These are phyloP conservation scores for Tricholoma matsutake DNA, from an alignment of 768 basidiomycete genomes.

Conservation along the genomic window DNA sequence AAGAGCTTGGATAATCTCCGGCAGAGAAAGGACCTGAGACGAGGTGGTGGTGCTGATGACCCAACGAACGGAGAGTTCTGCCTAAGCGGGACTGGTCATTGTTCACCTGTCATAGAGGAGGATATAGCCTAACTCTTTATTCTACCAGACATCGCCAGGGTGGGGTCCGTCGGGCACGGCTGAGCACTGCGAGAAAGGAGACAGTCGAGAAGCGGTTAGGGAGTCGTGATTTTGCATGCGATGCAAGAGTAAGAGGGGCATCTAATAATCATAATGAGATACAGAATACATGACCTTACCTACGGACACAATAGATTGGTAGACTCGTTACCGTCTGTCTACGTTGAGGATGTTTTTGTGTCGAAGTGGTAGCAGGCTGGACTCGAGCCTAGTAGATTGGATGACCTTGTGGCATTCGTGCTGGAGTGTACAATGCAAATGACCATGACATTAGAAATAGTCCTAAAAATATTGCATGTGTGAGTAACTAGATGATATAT, in stretches of 20 bases:
- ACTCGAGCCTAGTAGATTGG: too few relatives aligned
- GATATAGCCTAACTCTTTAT: not conserved
- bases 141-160: not conserved
- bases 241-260: not conserved
- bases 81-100: not conserved
- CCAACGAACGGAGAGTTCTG: not conserved
- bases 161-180: not conserved
- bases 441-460: not conserved
- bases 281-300: not conserved
- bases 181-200: not conserved
- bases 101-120: constrained; percentile 3
- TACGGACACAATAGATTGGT: too few relatives aligned
- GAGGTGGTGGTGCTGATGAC: constrained; percentile 5
- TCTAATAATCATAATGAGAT: not conserved
- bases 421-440: not conserved
- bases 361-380: too few relatives aligned
- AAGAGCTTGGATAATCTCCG: constrained; percentile 25
- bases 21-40: constrained; percentile 27
- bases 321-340: too few relatives aligned
- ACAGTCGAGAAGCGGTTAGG: not conserved
- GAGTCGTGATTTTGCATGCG: not conserved
- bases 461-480: not conserved
- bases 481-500: not conserved
- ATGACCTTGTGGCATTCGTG: not conserved
- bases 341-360: too few relatives aligned